Percentiles rank a stretch among this genome's conserved stretches.
These are phyloP conservation scores for Draba incana DNA, from an alignment of 345 rosid genomes.

Conservation along the genomic window DNA sequence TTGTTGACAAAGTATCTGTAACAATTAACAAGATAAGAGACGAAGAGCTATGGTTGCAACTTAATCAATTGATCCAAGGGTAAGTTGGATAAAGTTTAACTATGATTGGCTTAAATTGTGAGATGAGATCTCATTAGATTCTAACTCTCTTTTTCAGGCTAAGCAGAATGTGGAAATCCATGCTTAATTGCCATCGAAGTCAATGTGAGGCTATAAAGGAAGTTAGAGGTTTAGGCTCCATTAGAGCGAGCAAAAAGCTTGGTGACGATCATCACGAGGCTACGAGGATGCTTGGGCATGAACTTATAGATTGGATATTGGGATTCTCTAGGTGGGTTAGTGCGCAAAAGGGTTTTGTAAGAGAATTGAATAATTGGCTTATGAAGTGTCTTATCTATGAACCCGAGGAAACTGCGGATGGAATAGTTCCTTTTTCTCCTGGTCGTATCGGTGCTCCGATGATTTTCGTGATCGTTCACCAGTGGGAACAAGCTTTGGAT, in stretches of 20 bases:
- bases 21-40: slow-evolving; percentile 85
- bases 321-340: slow-evolving; percentile 72
- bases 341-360: slow-evolving; percentile 73
- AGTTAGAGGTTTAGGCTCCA: slow-evolving; percentile 59
- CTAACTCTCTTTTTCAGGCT: slow-evolving; percentile 52
- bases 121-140: neutral
- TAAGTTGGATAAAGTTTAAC: slow-evolving; percentile 36
- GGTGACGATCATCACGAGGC: slow-evolving; percentile 62
- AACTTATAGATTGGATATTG: slow-evolving; percentile 67
- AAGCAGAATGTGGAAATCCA: slow-evolving; percentile 80
- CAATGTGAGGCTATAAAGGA: slow-evolving; percentile 72
- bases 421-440: slow-evolving; percentile 85
- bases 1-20: slow-evolving; percentile 75
- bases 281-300: slow-evolving; percentile 62
- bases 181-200: slow-evolving; percentile 79
- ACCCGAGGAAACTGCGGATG: slow-evolving; percentile 94
- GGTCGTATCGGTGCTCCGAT: slow-evolving; percentile 93
- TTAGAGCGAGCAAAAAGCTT: slow-evolving; percentile 54
- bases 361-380: slow-evolving; percentile 84
- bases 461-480: slow-evolving; percentile 90
- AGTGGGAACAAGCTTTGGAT: slow-evolving; percentile 80
- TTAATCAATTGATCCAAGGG: slow-evolving; percentile 80
- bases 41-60: slow-evolving; percentile 88
- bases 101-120: neutral
- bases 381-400: slow-evolving; percentile 73